Evolutionary conservation across 2,329 filamentous ascomycete genomes (phyloP).

Genomic region (Calonectria hawksworthii): DNA sequence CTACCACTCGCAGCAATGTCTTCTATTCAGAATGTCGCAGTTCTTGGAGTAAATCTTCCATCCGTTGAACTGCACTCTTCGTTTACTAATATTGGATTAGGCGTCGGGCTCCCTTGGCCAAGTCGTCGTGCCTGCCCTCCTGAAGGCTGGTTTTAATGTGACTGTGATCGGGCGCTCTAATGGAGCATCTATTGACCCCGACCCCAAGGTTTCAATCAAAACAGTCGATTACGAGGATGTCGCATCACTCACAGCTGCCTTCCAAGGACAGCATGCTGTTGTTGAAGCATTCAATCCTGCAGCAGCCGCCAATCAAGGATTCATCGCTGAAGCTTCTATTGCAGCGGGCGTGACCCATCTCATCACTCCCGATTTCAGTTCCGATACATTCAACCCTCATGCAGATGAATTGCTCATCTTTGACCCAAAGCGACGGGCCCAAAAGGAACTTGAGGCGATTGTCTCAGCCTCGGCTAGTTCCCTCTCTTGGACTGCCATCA

Average conservation of each 20-base stretch:
- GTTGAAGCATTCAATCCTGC: conserved; percentile 34
- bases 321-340: conserved; percentile 34
- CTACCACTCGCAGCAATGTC: neutral
- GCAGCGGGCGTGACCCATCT: conserved; percentile 34
- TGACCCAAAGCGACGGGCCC: conserved; percentile 32
- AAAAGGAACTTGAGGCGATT: conserved; percentile 31
- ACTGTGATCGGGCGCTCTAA: neutral
- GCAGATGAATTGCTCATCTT: conserved; percentile 29
- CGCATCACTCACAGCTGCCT: no score
- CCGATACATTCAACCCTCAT: conserved; percentile 36
- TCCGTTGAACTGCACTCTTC: no score
- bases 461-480: neutral
- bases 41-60: neutral
- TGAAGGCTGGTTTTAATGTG: neutral
- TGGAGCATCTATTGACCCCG: neutral
- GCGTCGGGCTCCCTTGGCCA: neutral
- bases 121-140: neutral
- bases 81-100: neutral
- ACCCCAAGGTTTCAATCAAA: neutral
- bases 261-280: no score
- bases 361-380: conserved; percentile 42
- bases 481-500: conserved; percentile 38
- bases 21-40: neutral
- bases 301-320: conserved; percentile 31
- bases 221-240: neutral